Evolutionary conservation across 2,329 filamentous ascomycete genomes (phyloP), one percentile per base, ranked within the genome.

Genomic region (Diplocarpon rosae): DNA sequence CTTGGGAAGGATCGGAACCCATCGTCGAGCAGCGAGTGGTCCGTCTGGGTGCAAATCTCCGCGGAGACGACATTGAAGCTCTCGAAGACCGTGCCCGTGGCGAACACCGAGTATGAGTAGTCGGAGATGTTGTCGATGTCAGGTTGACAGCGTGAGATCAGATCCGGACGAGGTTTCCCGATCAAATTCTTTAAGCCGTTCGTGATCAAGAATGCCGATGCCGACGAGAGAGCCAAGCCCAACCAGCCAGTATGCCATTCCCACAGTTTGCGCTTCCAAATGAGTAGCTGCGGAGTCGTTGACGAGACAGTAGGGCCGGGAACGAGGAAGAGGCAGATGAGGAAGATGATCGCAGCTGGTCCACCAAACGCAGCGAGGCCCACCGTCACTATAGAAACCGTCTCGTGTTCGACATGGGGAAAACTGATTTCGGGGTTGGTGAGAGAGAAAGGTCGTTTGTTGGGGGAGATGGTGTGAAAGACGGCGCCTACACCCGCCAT

Each of bases 231-330:
- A 1, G 72, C 85, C 2, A 95, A 71, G 0, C 89, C 89, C 57
- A 95, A 77, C 78, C 83, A 86, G 47, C 85, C 88, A 2, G 78
- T 79, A 60, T 95, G 87, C 62, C 85, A 79, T 63, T 95, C 89
- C 88, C 90, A 95, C 1, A 95, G 63, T 66, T 92, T 95, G 52
- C 85, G 75, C 60, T 76, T 77, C 80, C 85, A 88, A 36, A 89
- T 70, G 43, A 85, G 65, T 3, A 72, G 63, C 51, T 72, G 72
- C 1, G 84, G 78, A 0, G 81, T 80, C 15, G 73, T 71, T 34
- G 69, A 69, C 13, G 76, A 73, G 1, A 82, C 78, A 1, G 79
- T 80, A 5, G 76, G 72, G 3, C 84, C 85, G 1, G 87, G 87
- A 1, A 92, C 78, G 53, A 90, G 70, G 48, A 78, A 52, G 28